phyloP scores from a whole-genome alignment of 495 filamentous ascomycete genomes.

The Apodospora peruviana region DNA sequence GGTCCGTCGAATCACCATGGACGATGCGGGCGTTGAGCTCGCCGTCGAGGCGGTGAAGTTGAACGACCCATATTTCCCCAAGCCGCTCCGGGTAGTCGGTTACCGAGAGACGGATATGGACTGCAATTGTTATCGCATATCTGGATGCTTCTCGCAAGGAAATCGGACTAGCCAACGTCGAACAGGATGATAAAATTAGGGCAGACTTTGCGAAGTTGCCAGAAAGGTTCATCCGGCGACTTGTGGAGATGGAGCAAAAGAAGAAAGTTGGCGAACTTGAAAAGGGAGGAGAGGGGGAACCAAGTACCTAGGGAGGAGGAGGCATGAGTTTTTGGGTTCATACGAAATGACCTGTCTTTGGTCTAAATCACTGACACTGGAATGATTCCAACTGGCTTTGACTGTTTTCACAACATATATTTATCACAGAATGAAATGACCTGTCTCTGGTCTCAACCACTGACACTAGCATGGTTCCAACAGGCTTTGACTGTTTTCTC shows the following conservation, averaged over 20 bases:
- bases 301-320: no score
- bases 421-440: no score
- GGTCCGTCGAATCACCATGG: conserved; percentile 17
- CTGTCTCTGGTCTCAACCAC: no score
- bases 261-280: no score
- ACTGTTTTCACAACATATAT: no score
- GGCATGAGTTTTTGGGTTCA: no score
- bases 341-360: no score
- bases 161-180: rapidly evolving
- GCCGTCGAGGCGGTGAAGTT: conserved; percentile 14
- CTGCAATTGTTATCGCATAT: neutral
- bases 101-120: neutral
- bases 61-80: conserved; percentile 21
- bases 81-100: conserved; percentile 5
- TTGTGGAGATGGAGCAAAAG: neutral
- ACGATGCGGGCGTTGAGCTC: conserved; percentile 16
- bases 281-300: no score
- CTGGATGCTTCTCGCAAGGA: neutral
- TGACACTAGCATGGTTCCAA: no score
- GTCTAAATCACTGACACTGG: no score
- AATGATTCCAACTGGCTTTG: no score
- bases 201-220: neutral
- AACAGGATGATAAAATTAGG: neutral
- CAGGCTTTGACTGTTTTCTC: no score
- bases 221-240: conserved; percentile 1